These are phyloP conservation scores for Fusarium miscanthi DNA, from an alignment of 2,329 filamentous ascomycete genomes.

Conservation along the genomic window DNA sequence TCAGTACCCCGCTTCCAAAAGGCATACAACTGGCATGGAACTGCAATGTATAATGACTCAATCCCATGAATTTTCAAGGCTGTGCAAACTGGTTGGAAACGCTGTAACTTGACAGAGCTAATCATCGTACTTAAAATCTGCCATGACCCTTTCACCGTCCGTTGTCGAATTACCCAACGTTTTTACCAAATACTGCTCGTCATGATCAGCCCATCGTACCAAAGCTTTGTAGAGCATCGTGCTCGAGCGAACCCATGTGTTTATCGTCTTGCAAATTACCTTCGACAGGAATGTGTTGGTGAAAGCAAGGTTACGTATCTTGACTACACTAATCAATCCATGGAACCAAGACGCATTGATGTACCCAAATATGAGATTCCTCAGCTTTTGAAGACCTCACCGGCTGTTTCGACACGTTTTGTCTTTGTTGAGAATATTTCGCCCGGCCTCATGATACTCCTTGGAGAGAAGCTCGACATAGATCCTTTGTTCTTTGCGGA, in stretches of 20 bases:
- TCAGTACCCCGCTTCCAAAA: neutral
- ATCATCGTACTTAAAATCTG: neutral
- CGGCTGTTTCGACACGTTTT: fast-evolving
- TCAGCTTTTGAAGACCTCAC: fast-evolving
- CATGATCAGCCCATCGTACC: neutral
- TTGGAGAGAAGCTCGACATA: neutral
- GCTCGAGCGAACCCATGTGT: neutral
- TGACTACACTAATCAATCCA: no score
- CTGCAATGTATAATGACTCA: neutral
- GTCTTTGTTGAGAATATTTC: neutral
- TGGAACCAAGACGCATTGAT: no score
- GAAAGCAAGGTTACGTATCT: fast-evolving
- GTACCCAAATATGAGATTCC: fast-evolving
- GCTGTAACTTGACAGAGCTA: neutral
- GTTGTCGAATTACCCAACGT: neutral
- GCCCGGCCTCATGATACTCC: fast-evolving
- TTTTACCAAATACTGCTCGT: no score
- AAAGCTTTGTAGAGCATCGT: neutral
- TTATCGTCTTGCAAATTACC: fast-evolving
- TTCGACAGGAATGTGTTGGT: fast-evolving
- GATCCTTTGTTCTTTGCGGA: neutral
- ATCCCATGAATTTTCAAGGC: neutral
- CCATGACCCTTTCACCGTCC: neutral
- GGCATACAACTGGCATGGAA: neutral
- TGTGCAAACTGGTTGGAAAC: fast-evolving